Evolutionary conservation across 805 yeast species (phyloP), one percentile per base, ranked within the genome.

Genomic region (Wickerhamiella sergipiensis): DNA sequence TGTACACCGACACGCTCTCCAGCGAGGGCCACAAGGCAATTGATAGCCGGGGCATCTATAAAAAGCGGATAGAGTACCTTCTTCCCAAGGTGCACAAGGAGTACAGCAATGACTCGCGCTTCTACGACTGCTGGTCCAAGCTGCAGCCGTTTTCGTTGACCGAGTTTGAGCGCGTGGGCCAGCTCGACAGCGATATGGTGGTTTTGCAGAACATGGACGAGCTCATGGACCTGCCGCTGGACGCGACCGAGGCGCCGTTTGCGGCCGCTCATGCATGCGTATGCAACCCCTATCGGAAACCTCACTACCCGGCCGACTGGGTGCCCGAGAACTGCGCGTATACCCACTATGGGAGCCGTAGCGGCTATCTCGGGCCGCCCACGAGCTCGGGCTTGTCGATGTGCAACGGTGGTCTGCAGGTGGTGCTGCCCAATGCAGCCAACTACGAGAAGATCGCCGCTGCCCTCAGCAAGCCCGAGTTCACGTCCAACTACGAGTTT

Each of bases 191-290:
- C 17, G 84, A 79, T 61, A 79, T 79, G 83, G 65, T 77, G 26
- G 78, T 78, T 2, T 51, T 75, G 8, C 65, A 67, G 50, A 78
- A 78, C 57, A 76, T 79, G 78, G 83, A 79, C 61, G 83, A 78
- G 57, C 63, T 79, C 43, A 74, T 79, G 74, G 74, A 72, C 7
- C 47, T 76, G 18, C 68, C 69, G 9, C 60, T 78, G 46, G 58
- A 65, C 47, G 61, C 59, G 2, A 55, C 59, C 9, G 58, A 59
- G 1, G 57, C 59, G 4, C 71, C 67, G 3, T 77, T 79, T 63
- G 83, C 81, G 0, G 81, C 82, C 0, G 61, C 75, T 10, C 78
- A 78, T 55, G 82, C 83, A 2, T 78, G 83, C 62, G 79, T 77
- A 21, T 78, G 83, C 63, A 78, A 78, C 55, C 83, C 83, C 4